Evolutionary conservation across 169 alveolate species (phyloP), one percentile per base, ranked within the genome.

Genomic region (Plasmodium ovale): DNA sequence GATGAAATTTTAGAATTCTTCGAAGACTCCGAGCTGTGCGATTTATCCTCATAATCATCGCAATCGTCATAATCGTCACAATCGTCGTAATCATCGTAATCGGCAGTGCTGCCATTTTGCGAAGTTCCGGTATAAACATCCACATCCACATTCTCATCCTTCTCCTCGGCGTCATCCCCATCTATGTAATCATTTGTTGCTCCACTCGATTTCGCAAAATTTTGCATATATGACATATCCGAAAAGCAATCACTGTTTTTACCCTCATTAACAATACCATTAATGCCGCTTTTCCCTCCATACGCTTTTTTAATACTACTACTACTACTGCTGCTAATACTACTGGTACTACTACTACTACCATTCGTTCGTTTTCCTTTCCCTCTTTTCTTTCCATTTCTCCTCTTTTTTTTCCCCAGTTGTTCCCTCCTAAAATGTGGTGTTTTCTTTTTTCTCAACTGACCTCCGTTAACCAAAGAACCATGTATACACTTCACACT

Each of bases 191-290:
- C 74, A 56, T 56, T 72, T 12, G 33, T 58, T 33, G 21, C 87
- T 16, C 56, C 53, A 27, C 65, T 42, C 6, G 64, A 60, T 60
- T 77, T 60, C 37, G 37, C 23, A 35, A 19, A 64, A 77, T 77
- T 44, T 14, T 54, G 56, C 37, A 77, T 19, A 68, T 25, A 70
- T 1, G 84, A 70, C 21, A 70, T 27, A 47, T 70, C 84, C 7
- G 84, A 70, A 31, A 70, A 70, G 12, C 84, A 70, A 23, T 70
- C 84, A 35, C 84, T 70, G 5, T 47, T 70, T 3, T n/a, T 47
- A 70, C 49, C 84, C 23, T 70, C 84, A 25, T 29, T n/a, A 16
- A 47, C 25, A 7, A 44, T 47, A 4, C 65, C 35, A 14, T n/a
- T 70, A 6, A 21, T 44, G 35, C 33, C 58, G 31, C 33, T 31